These are phyloP conservation scores for Colletotrichum sp. DNA, from an alignment of 2,329 filamentous ascomycete genomes.

Conservation along the genomic window DNA sequence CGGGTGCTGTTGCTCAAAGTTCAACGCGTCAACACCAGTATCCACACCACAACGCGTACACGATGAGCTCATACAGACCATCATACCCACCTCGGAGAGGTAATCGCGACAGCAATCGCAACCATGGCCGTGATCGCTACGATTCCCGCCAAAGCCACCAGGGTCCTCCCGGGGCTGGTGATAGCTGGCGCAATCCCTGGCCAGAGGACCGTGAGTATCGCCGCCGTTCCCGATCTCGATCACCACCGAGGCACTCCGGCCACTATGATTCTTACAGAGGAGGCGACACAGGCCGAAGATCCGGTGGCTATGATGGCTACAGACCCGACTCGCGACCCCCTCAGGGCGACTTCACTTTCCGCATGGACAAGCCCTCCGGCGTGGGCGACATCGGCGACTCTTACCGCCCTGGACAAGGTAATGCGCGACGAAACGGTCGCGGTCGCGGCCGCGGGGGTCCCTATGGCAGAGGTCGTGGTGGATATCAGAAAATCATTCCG, in stretches of 20 bases:
- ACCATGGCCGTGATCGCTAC: background rate
- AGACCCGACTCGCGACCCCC: constrained; percentile 45
- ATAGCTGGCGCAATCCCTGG: constrained; percentile 13
- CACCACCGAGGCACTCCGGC: background rate
- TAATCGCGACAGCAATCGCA: constrained; percentile 9
- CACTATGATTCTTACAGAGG: constrained; percentile 17
- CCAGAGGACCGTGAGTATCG: constrained; percentile 20
- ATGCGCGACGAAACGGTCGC: background rate
- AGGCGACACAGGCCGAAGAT: constrained; percentile 10
- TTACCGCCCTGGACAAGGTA: constrained; percentile 32
- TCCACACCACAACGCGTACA: constrained; percentile 18
- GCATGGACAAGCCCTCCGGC: constrained; percentile 56
- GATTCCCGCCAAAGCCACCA: background rate
- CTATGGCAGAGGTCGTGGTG: constrained; percentile 26
- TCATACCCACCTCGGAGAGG: constrained; percentile 10
- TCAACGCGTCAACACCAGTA: constrained; percentile 21
- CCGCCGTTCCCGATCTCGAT: constrained; percentile 1
- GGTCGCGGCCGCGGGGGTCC: constrained; percentile 25
- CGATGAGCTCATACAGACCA: constrained; percentile 20
- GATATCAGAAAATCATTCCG: constrained; percentile 38
- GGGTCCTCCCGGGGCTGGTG: constrained; percentile 2
- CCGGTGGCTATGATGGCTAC: constrained; percentile 17
- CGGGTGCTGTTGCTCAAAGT: background rate
- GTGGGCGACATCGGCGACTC: constrained; percentile 41
- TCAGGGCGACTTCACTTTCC: constrained; percentile 62